Evolutionary conservation across 257 asterid genomes (phyloP), one percentile per base, ranked within the genome.

Genomic region (Penstemon davidsonii): DNA sequence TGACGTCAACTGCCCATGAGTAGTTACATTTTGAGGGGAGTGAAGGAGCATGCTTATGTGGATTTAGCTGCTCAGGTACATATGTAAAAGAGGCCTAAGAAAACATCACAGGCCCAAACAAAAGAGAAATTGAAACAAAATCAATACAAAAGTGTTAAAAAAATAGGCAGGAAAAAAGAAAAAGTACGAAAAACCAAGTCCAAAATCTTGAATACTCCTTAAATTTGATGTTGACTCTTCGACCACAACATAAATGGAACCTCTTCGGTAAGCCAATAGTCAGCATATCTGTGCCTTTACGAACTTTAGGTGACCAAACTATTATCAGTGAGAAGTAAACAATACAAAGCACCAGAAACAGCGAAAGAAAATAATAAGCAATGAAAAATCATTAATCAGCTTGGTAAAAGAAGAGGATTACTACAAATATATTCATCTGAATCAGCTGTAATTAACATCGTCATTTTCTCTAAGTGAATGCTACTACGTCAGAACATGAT

Each of bases 391-490:
- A 54, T 15, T 47, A 43, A 43, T 6, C 5, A 62, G 41, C 10
- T 51, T 46, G 46, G 7, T 12, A 25, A 38, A 53, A 54, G 45
- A 41, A 18, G 3, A 70, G 50, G 40, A 49, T 40, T 19, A 37
- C 49, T 4, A 43, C 68, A 38, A 50, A 66, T 65, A 59, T 75
- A 11, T 52, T 55, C 4, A 12, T 46, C 71, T n/a, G 57, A 55
- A 51, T 66, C 12, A 57, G 36, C 65, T 18, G 55, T 43, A 60
- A 66, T 57, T 46, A 5, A 4, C 68, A 15, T 9, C 9, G 5
- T 42, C 42, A 39, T 7, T 47, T 12, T 19, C 43, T 41, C 33
- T 49, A 64, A 75, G 59, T 11, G 58, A 69, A 64, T 36, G 45
- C 10, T 46, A 58, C 44, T 38, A 45, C 33, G 50, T 25, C n/a